phyloP scores from a whole-genome alignment of 2,329 filamentous ascomycete species.

The Hymenotorrendiella dingleyae region DNA sequence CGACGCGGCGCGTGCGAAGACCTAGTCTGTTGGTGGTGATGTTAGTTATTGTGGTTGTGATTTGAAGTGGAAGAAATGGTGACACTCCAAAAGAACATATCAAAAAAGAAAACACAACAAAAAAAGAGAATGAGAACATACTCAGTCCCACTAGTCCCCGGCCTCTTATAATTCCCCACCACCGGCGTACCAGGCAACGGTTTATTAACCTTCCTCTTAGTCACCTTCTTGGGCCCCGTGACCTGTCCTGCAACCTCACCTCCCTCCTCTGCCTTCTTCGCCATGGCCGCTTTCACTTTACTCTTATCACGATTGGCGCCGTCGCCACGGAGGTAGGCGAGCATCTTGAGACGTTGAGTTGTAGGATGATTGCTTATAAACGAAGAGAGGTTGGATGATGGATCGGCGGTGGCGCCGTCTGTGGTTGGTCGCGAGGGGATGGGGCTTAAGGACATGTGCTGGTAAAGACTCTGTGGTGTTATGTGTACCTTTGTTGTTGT shows the following conservation, averaged over 20 bases:
- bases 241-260: too few relatives aligned
- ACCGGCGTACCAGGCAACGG: conserved; percentile 1
- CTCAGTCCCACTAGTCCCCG: conserved; percentile 10
- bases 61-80: too few relatives aligned
- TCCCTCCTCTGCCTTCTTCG: neutral
- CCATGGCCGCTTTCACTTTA: too few relatives aligned
- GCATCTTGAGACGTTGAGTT: conserved; percentile 1
- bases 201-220: neutral
- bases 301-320: neutral
- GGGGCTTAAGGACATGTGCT: neutral
- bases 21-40: conserved; percentile 8
- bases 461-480: neutral
- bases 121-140: neutral
- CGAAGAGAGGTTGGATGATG: neutral
- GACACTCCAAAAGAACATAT: neutral
- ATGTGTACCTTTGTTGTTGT: too few relatives aligned
- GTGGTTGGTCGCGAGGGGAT: neutral
- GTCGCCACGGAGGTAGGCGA: neutral
- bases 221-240: neutral
- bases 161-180: neutral
- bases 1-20: conserved; percentile 20
- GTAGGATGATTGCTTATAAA: neutral
- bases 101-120: neutral
- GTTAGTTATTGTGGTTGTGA: too few relatives aligned
- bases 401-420: neutral